A percentile compares a stretch with the other conserved stretches of the same genome.
These are phyloP conservation scores for Alternaria panax DNA, from an alignment of 2,329 filamentous ascomycete species.

Conservation along the genomic window DNA sequence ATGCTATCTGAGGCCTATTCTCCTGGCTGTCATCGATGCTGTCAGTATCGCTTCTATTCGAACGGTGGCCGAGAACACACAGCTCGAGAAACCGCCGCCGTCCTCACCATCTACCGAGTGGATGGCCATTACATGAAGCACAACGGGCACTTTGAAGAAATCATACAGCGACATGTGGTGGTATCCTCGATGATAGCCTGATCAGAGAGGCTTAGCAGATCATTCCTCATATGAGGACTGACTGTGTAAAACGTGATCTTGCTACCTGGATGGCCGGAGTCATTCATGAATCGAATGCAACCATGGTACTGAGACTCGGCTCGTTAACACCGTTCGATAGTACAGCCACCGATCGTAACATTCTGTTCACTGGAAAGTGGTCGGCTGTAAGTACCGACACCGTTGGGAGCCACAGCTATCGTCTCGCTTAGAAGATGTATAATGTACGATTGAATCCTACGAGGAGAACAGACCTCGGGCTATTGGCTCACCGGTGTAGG, in stretches of 20 bases:
- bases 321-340: not conserved
- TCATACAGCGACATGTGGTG: not conserved
- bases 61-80: constrained; percentile 88
- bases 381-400: not conserved
- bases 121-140: not conserved
- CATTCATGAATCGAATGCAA: not conserved
- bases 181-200: not conserved
- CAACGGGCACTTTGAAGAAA: not conserved
- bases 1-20: constrained; percentile 89
- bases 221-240: not conserved
- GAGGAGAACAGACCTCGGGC: not conserved
- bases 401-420: not conserved
- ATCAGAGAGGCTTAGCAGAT: not conserved
- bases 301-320: not conserved
- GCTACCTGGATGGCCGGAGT: not conserved
- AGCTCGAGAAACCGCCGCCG: constrained; percentile 38
- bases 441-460: not conserved
- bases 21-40: constrained; percentile 94
- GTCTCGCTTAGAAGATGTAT: not conserved
- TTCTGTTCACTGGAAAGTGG: not conserved
- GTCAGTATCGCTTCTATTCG: constrained; percentile 94
- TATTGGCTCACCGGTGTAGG: not conserved
- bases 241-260: not conserved
- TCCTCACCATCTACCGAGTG: no score
- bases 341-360: not conserved